These are phyloP conservation scores for Backusella macrospora DNA, from an alignment of 192 early-diverging fungal genomes.

Conservation along the genomic window DNA sequence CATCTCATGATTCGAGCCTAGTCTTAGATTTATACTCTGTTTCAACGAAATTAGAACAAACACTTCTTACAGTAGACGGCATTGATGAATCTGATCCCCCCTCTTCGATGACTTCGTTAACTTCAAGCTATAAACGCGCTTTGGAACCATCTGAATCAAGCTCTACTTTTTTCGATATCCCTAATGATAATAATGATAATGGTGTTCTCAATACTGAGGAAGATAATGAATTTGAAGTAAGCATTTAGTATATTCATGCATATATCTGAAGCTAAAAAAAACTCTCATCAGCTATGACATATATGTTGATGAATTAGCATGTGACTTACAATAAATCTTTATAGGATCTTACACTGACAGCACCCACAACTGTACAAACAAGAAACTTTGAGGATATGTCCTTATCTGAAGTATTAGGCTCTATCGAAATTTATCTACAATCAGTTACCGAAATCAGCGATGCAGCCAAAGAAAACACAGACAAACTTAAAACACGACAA, in stretches of 20 bases:
- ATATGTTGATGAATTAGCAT: background rate
- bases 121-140: background rate
- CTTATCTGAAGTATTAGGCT: background rate
- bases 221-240: background rate
- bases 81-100: background rate
- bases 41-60: background rate
- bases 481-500: background rate
- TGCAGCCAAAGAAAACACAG: background rate
- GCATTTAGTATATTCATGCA: too few relatives aligned
- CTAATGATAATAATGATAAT: background rate
- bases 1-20: background rate
- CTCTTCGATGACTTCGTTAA: background rate
- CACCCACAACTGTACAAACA: background rate
- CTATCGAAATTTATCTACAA: background rate
- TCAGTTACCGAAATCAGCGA: background rate
- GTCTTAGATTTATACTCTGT: background rate
- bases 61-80: background rate
- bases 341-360: background rate
- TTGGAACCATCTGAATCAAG: background rate
- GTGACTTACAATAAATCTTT: background rate
- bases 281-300: background rate
- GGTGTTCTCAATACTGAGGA: background rate
- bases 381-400: background rate
- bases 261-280: background rate
- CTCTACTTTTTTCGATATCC: background rate